Percentiles rank a stretch among this genome's conserved stretches.
Conservation (phyloP, 1,139 yeast genomes). For the Suhomyces choctaworum region DNA sequence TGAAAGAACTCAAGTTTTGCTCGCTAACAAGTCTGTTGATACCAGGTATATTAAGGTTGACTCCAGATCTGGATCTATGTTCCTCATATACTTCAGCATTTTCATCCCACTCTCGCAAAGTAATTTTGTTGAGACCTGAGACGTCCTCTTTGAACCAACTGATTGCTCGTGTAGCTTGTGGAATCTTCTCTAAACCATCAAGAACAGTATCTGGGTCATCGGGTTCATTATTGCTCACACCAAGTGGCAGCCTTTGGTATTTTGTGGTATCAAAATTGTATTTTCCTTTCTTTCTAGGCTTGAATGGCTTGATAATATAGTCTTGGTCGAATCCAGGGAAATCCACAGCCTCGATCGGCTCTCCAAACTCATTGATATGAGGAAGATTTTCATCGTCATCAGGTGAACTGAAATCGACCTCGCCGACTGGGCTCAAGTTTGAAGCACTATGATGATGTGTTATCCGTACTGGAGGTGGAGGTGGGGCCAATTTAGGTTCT, state of each 20-base stretch:
- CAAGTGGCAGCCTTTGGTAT: not conserved
- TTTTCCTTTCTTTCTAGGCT: conserved; percentile 10
- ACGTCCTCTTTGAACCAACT: conserved; percentile 14
- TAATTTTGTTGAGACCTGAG: conserved; percentile 22
- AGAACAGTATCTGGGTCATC: conserved; percentile 6
- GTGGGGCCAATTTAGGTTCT: not conserved
- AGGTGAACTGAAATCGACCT: conserved; percentile 12
- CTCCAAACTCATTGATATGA: conserved; percentile 27
- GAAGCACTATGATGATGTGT: conserved; percentile 1
- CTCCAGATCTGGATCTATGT: conserved; percentile 26
- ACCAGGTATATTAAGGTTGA: conserved; percentile 18
- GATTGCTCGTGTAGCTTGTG: conserved; percentile 19
- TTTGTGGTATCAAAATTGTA: conserved; percentile 3
- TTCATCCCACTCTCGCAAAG: conserved; percentile 36
- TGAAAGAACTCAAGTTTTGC: conserved; percentile 11
- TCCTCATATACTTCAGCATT: conserved; percentile 27
- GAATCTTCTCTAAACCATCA: conserved; percentile 37
- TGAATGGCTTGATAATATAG: conserved; percentile 9
- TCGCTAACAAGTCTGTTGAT: conserved; percentile 18
- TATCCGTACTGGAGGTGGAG: conserved; percentile 1
- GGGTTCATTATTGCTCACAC: not conserved
- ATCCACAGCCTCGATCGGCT: conserved; percentile 20
- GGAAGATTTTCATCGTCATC: conserved; percentile 21
- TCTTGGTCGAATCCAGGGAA: conserved; percentile 32
- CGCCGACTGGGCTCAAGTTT: conserved; percentile 18